Conservation (phyloP, 495 filamentous ascomycete genomes). For the Podospora bellae-mahoneyi region DNA sequence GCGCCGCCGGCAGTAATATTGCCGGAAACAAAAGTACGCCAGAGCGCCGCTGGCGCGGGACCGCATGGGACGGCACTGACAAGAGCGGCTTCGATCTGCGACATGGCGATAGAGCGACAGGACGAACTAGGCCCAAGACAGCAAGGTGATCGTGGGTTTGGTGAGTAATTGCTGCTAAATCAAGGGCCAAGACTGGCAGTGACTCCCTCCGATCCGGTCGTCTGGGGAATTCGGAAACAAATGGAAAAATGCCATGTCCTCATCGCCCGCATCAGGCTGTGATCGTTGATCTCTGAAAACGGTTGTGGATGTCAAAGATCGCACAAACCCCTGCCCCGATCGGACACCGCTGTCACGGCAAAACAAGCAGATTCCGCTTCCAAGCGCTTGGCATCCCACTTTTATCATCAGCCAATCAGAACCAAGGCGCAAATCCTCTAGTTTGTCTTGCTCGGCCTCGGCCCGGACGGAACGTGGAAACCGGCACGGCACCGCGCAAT, state of each 20-base stretch:
- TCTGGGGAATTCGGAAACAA: background rate
- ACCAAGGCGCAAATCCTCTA: background rate
- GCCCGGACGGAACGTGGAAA: background rate
- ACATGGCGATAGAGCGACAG: background rate
- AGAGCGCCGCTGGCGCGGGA: background rate
- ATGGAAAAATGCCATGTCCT: background rate
- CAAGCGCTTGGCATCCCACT: background rate
- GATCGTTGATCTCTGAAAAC: constrained; percentile 7
- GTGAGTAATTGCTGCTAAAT: constrained; percentile 8
- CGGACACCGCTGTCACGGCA: background rate
- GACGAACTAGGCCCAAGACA: background rate
- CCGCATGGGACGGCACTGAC: background rate
- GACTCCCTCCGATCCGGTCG: background rate
- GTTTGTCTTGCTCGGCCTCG: constrained; percentile 1
- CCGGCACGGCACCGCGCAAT: background rate
- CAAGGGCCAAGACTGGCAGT: constrained; percentile 6
- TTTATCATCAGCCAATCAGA: background rate
- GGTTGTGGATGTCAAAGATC: background rate
- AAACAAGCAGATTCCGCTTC: background rate
- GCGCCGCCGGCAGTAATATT: background rate
- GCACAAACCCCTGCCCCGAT: constrained; percentile 8
- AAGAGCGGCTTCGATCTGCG: background rate
- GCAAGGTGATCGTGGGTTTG: background rate
- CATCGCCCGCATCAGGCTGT: constrained; percentile 2
- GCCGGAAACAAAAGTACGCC: background rate